Base-by-base conservation (phyloP, 257 asterid species). In the Solanum lignicaule region DNA sequence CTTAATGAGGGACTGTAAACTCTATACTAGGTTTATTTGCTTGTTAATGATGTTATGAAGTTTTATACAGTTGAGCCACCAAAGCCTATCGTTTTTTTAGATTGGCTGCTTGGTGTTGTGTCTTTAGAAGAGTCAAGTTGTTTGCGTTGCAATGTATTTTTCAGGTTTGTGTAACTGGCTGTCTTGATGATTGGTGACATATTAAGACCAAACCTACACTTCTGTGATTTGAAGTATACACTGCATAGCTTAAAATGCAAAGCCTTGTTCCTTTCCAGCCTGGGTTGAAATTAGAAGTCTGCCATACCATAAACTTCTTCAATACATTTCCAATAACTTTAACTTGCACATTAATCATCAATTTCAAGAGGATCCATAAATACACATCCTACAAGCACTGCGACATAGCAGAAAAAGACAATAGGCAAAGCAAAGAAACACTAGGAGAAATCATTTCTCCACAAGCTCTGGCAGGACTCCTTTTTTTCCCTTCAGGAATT, bases 1-100 rank as follows among this genome's bases (percentile, higher is more conserved):
- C 31, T 60, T 20, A 55, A 20, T 14, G 83, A 48, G 88, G 41
- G 27, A 46, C 41, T 29, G 6, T 18, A 46, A 18, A 81, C 69
- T 81, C 29, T 46, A 48, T 5, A 9, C 5, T 72, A 41, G 66
- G 46, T 71, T 38, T 72, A 29, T 31, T 25, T 32, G 41, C 82
- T 38, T 87, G 88, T 46, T 71, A 20, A 43, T 62, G 74, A 60
- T 84, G 55, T 10, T n/a, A 21, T 38, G 65, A 66, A 58, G 62
- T n/a, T 79, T 60, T 14, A 84, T 29, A 35, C 46, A 66, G 25
- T 69, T 71, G 48, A 68, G 39, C 73, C 72, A 33, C 55, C 72
- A 73, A 86, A 52, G 88, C 84, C 88, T 72, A 73, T 32, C 25
- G 60, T 48, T 86, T 86, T 86, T 72, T 46, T 3, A 36, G 88